Conservation (phyloP, 2,329 filamentous ascomycete genomes). For the Fusarium multiceps region DNA sequence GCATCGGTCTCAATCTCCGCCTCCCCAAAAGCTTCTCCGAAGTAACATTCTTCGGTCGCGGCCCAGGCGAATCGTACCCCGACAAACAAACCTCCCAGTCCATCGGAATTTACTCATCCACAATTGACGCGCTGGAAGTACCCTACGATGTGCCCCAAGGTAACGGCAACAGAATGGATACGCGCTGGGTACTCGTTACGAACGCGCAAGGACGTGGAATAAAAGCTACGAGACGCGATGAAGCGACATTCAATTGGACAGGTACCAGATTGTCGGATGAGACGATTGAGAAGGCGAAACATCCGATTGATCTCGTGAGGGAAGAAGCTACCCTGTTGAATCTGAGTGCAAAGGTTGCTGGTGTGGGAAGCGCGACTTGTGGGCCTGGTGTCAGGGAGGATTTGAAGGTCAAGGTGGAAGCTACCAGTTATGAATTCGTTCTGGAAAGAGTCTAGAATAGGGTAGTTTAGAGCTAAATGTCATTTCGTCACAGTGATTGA, state of each 20-base stretch:
- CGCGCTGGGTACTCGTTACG: conserved; percentile 2
- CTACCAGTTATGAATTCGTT: background rate
- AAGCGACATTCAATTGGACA: conserved; percentile 1
- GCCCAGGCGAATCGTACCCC: conserved; percentile 11
- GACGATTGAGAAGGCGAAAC: conserved; percentile 3
- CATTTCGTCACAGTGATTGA: background rate
- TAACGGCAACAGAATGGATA: conserved; percentile 11
- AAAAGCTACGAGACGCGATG: background rate
- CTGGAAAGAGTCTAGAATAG: conserved; percentile 5
- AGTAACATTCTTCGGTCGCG: conserved; percentile 8
- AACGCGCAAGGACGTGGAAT: background rate
- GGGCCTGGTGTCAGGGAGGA: conserved; percentile 16
- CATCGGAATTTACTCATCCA: background rate
- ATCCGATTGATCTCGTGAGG: conserved; percentile 1
- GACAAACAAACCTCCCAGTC: conserved; percentile 8
- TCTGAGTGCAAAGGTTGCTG: conserved; percentile 7
- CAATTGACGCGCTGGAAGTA: background rate
- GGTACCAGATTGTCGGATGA: background rate
- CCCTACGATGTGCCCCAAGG: conserved; percentile 1
- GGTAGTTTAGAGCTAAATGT: background rate
- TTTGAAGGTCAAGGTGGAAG: background rate
- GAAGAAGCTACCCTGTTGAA: conserved; percentile 12
- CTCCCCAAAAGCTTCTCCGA: background rate
- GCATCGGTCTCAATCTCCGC: conserved; percentile 10
- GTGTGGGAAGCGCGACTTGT: conserved; percentile 19